Base-by-base conservation (phyloP, 164 flowering plant species). In the Saururus chinensis region DNA sequence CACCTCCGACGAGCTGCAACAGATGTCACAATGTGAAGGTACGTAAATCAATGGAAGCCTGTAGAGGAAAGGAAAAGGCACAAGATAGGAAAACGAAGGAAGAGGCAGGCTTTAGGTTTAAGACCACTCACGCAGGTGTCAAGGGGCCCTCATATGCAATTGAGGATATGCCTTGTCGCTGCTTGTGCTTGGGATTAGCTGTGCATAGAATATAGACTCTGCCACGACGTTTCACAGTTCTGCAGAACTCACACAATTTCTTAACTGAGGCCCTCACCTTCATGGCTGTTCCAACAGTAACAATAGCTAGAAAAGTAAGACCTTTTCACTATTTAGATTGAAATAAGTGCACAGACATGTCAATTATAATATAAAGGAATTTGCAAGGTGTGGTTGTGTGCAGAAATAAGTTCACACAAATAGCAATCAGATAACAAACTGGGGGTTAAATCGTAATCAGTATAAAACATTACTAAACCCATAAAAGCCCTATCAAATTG, bases 181-280 rank as follows among this genome's bases (percentile, higher is more conserved):
- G 97, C 79, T 88, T 88, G 62, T 88, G 96, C 84, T 92, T 92
- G 42, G 95, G 98, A 72, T 89, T 89, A 42, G 87, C 71, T 21
- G 86, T 68, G 76, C 98, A 92, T 21, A 82, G 21, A 0, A 93
- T 80, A 69, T 77, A 86, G 0, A 93, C 95, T 55, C 87, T 80
- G 1, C 98, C 95, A 40, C 88, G 84, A 14, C 92, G 91, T 67
- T 83, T 89, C 9, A 93, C 84, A 1, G 85, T 81, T 76, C 76
- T 78, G 67, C 98, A 93, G 63, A 78, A 93, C 79, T 86, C 96
- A 55, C 98, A 93, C 84, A 93, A 76, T 76, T 86, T 93, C 81
- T 88, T 93, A 76, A 93, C 97, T 1, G 96, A 86, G 55, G 97
- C 78, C 19, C 98, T 70, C 62, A 93, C 97, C 92, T 89, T 92